Percentiles rank a stretch among this genome's conserved stretches.
Evolutionary conservation across 257 asterid species (phyloP).

Genomic region (Gentiana straminea): DNA sequence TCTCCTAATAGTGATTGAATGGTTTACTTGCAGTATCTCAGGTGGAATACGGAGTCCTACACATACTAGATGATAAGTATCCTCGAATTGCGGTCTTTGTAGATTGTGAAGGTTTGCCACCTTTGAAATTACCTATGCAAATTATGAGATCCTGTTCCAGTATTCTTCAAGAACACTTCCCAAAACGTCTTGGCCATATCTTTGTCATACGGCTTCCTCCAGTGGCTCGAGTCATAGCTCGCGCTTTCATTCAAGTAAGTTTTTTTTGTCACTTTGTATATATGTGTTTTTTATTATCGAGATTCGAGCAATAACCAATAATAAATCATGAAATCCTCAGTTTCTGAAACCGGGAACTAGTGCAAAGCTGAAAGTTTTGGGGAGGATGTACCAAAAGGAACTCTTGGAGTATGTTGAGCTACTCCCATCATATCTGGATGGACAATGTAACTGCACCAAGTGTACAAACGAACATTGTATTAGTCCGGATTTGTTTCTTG

Average conservation of each 20-base stretch:
- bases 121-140: constrained; percentile 78
- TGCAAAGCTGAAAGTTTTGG: constrained; percentile 74
- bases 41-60: constrained; percentile 81
- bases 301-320: not conserved
- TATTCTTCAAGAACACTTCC: constrained; percentile 84
- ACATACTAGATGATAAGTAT: constrained; percentile 45
- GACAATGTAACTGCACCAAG: constrained; percentile 56
- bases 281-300: not conserved
- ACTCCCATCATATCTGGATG: constrained; percentile 79
- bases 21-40: constrained; percentile 72
- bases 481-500: constrained; percentile 9
- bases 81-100: constrained; percentile 72
- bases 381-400: constrained; percentile 41
- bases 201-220: constrained; percentile 72
- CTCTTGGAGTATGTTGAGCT: constrained; percentile 45
- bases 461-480: constrained; percentile 27
- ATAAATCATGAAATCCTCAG: constrained; percentile 20
- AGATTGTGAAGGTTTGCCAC: constrained; percentile 68
- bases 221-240: constrained; percentile 79
- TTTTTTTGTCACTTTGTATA: constrained; percentile 3
- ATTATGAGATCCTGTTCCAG: constrained; percentile 64
- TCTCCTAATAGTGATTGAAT: not conserved
- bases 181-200: constrained; percentile 71
- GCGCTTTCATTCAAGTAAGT: constrained; percentile 74
- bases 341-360: constrained; percentile 76